phyloP scores from a whole-genome alignment of 164 flowering plant species.

The Umbilicus rupestris region DNA sequence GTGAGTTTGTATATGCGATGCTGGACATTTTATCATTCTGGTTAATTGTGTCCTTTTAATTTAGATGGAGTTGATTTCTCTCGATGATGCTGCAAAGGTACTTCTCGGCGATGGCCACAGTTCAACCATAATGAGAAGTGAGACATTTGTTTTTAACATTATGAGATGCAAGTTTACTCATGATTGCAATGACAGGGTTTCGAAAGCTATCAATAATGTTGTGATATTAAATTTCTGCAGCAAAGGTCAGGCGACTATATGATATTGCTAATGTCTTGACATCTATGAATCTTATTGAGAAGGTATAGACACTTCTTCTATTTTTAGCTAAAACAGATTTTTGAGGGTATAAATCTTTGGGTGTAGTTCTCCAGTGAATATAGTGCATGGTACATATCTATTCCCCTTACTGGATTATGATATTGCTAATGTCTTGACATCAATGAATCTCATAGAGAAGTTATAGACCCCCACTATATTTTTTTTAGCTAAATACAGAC shows the following conservation, averaged over 20 bases:
- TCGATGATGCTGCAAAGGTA: constrained; percentile 79
- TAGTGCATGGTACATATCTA: background rate
- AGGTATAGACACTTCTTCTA: background rate
- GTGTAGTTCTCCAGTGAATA: background rate
- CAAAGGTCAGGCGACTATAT: constrained; percentile 82
- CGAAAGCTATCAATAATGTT: background rate
- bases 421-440: background rate
- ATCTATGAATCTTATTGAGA: constrained; percentile 43
- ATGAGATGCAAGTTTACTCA: background rate
- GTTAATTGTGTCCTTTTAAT: constrained; percentile 21
- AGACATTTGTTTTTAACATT: constrained; percentile 5
- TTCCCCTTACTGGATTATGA: background rate
- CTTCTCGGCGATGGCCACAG: constrained; percentile 64
- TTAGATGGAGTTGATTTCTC: constrained; percentile 43
- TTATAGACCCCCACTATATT: constrained; percentile 18
- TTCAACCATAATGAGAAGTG: constrained; percentile 63
- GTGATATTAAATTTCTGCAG: constrained; percentile 30
- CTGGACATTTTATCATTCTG: background rate
- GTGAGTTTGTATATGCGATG: background rate
- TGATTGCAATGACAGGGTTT: background rate
- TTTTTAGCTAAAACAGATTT: background rate
- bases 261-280: constrained; percentile 98
- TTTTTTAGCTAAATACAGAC: background rate
- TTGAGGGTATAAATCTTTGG: no score
- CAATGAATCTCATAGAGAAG: constrained; percentile 58